Evolutionary conservation across 176 grass and related monocot genomes (phyloP), one percentile per base, ranked within the genome.

Genomic region (Rhynchospora tenuis): DNA sequence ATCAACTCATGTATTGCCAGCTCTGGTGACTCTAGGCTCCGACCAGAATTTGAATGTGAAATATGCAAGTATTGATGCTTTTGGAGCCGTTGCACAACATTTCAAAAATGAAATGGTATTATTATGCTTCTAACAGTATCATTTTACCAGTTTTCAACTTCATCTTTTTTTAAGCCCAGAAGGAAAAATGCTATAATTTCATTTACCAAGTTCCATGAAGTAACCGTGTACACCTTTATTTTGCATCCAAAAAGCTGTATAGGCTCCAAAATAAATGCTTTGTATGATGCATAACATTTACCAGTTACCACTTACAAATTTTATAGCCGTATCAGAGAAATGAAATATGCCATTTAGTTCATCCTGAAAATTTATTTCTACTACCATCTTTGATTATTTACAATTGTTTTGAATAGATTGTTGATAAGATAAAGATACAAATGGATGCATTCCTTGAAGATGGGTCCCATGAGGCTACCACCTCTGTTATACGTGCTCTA

Each of bases 361-460:
- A 55, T 16, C 48, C 48, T 76, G 24, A 76, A 76, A 27, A 28
- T 8, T 28, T 75, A 23, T 76, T 76, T 22, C 13, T 28, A 55
- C 45, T 43, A 13, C n/a, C 29, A 38, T 60, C 27, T 60, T 60
- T 19, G 23, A 56, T 80, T 16, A 80, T 81, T 50, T 62, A 64
- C 46, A 66, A 80, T 38, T 60, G 45, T 55, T 38, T 86, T 64
- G 59, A 46, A 75, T 82, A 98, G 95, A 84, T 98, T 87, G 84
- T 98, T 83, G 95, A 98, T 83, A 98, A 98, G 84, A 94, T 98
- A 90, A 91, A 64, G 65, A 83, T 98, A 87, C 95, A 98, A 89
- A 95, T 98, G 95, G 92, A 98, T 88, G 89, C 92, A 85, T 98
- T 98, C 86, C 90, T 98, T 87, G 95, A 98, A 90, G 95, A 98